Evolutionary conservation across 805 yeast species (phyloP).

Genomic region (Candida sakaeoensis): DNA sequence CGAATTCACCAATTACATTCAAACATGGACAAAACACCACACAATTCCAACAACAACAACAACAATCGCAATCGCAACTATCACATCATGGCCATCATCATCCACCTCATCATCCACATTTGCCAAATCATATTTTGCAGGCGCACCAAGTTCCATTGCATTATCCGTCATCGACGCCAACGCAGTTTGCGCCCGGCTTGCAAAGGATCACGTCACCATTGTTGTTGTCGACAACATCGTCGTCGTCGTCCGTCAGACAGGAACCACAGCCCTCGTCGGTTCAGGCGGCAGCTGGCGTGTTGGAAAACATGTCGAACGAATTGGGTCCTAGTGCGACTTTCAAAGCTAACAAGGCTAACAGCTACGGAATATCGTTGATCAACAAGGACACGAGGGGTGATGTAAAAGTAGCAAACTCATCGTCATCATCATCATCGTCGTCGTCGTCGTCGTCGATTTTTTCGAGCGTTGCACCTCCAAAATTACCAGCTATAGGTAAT

Average conservation of each 20-base stretch:
- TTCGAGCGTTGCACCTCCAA: constrained; percentile 33
- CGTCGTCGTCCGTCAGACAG: constrained; percentile 37
- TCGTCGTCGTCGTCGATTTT: too few relatives aligned
- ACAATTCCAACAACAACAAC: constrained; percentile 1
- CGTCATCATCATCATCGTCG: too few relatives aligned
- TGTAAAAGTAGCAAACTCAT: constrained; percentile 10
- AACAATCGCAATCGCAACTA: constrained; percentile 1
- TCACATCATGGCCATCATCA: constrained; percentile 12
- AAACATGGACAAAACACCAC: constrained; percentile 2
- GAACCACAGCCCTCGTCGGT: constrained; percentile 15
- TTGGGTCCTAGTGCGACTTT: constrained; percentile 43
- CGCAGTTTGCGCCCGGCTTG: constrained; percentile 65
- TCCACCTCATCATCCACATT: constrained; percentile 17
- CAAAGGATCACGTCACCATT: constrained; percentile 64
- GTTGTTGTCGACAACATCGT: constrained; percentile 49
- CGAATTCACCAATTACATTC: constrained; percentile 7
- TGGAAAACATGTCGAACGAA: constrained; percentile 42
- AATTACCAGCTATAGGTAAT: constrained; percentile 31
- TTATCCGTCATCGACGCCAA: constrained; percentile 66
- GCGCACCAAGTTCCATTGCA: constrained; percentile 51
- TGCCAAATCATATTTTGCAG: constrained; percentile 18
- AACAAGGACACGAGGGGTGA: constrained; percentile 20
- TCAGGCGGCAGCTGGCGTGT: constrained; percentile 41
- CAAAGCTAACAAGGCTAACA: constrained; percentile 13
- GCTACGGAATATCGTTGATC: constrained; percentile 29